Evolutionary conservation across 1,139 yeast genomes (phyloP), one percentile per base, ranked within the genome.

Genomic region (Taphrina populina): DNA sequence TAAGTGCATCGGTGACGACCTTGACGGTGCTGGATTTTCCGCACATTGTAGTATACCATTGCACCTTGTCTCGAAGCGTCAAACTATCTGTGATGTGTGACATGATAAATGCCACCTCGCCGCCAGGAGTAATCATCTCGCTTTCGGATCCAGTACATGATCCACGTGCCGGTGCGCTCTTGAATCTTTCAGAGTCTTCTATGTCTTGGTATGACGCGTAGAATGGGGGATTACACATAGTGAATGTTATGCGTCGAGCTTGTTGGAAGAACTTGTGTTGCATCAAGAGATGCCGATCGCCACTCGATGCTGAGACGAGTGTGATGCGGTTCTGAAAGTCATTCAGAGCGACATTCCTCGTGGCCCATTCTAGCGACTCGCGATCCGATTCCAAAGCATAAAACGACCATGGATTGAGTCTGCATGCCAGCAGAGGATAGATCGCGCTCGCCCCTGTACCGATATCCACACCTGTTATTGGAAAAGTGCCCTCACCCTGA

Each of bases 191-290:
- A 24, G 64, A 62, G 2, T 46, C 33, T 3, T 46, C 45, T 45
- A 73, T 59, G 32, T 73, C 76, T 0, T 62, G 64, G 0, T 26
- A 8, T 0, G 73, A 67, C 2, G 60, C 52, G 59, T 73, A 75
- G 59, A 75, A 75, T 1, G 78, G 78, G 2, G 78, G 78, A 58
- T 75, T 75, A 59, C 78, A 74, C 63, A 75, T 67, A 1, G 68
- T 39, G 26, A 49, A 49, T 10, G 39, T 23, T 5, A 47, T 26
- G 8, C 15, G 10, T 8, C 24, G 36, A 13, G 26, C 11, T 2
- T 17, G 6, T 10, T 17, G 11, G 4, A 36, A 26, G 5, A 20
- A 6, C 7, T 30, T 33, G 17, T 47, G 44, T 13, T 49, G 54
- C 19, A 49, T 24, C 39, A 49, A 21, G 23, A 37, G n/a, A 3